Percentiles rank a stretch among this genome's conserved stretches.
phyloP scores from a whole-genome alignment of 371 early-diverging fungal genomes.

The Smittium mucronatum region DNA sequence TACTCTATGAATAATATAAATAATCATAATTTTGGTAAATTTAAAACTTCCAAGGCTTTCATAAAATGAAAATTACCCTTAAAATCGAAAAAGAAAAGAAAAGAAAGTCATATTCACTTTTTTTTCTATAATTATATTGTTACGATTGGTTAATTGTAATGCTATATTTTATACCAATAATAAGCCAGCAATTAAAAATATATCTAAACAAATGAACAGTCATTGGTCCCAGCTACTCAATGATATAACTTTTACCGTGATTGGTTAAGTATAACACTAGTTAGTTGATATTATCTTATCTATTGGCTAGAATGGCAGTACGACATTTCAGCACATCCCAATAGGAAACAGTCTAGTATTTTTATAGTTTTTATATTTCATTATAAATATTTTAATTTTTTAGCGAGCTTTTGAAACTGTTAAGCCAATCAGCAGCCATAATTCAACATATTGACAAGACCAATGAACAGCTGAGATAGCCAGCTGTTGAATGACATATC shows the following conservation, averaged over 20 bases:
- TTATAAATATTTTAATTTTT: background rate
- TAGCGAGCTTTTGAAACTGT: background rate
- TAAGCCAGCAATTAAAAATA: background rate
- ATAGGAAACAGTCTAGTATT: background rate
- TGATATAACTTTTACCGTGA: background rate
- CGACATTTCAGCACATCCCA: background rate
- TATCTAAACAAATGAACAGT: background rate
- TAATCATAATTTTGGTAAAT: too few relatives aligned
- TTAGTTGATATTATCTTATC: background rate
- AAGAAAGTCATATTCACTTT: too few relatives aligned
- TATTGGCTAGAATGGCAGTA: background rate
- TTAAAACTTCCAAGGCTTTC: too few relatives aligned
- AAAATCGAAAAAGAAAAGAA: too few relatives aligned
- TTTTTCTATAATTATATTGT: too few relatives aligned
- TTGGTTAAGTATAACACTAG: background rate
- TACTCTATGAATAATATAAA: too few relatives aligned
- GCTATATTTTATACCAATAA: background rate
- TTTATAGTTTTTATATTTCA: background rate
- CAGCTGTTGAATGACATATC: too few relatives aligned
- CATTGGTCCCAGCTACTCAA: background rate
- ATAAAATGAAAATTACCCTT: too few relatives aligned
- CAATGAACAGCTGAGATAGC: too few relatives aligned
- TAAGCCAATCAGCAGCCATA: too few relatives aligned
- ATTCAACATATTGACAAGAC: too few relatives aligned
- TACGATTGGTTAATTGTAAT: background rate